Evolutionary conservation across 1,284 basidiomycete species (phyloP), one percentile per base, ranked within the genome.

Genomic region (Ganoderma boninense): DNA sequence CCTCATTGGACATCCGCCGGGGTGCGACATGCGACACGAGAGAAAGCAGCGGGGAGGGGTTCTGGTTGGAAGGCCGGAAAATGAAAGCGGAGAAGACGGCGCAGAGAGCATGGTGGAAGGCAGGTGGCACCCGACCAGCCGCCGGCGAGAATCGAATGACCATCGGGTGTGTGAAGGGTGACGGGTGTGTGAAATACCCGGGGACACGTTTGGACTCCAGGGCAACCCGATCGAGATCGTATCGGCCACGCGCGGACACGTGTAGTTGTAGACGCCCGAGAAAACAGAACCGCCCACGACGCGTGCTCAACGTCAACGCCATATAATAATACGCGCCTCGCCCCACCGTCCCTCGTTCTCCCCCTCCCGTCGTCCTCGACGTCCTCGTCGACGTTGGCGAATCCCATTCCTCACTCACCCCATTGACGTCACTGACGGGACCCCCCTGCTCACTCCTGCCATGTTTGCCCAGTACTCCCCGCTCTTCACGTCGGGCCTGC

Each of bases 401-500:
- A 4, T 52, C 65, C 32, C 26, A 49, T 8, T 14, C 57, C 49
- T 20, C 49, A 29, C 18, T 61, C 23, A 57, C 49, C 43, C 20
- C 26, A 26, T 26, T 16, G 26, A 38, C 20, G 42, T 46, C 67
- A 14, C 13, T 23, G 32, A 40, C 35, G 35, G 10, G n/a, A n/a
- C 4, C 35, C 35, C 35, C 57, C 20, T n/a, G 35, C 20, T 20
- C 11, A 4, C 57, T 14, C 32, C 44, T 68, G 67, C 61, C 56
- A 77, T 78, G 76, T 80, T 82, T 68, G 77, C 79, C 0, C 79
- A 82, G 71, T 90, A 90, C 75, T 89, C 87, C 0, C 83, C 87
- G 40, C 87, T 90, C 79, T 90, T 90, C 84, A 89, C 85, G 11
- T 87, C 87, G n/a, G 89, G 89, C 65, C 83, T 90, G 26, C 80